Evolutionary conservation across 1,284 basidiomycete species (phyloP).

Genomic region (Cryptococcus sp.): DNA sequence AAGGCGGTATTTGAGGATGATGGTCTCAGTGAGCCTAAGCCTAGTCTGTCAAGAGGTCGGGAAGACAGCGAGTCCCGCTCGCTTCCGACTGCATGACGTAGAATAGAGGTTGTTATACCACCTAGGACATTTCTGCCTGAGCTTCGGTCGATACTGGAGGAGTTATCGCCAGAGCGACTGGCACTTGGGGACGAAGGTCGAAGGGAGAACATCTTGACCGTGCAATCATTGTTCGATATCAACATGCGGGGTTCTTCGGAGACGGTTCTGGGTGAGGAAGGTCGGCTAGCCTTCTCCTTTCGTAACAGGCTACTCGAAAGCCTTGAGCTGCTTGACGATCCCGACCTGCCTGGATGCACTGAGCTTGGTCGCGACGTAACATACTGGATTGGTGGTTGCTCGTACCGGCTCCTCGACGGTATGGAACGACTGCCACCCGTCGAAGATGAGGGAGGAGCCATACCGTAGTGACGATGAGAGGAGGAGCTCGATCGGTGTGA

Average conservation of each 20-base stretch:
- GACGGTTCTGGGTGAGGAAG: neutral
- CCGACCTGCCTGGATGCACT: neutral
- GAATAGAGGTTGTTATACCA: neutral
- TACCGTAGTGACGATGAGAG: constrained; percentile 10
- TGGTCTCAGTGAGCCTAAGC: constrained; percentile 8
- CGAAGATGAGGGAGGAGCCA: constrained; percentile 14
- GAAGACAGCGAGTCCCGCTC: neutral
- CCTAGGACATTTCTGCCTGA: neutral
- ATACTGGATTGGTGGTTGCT: constrained; percentile 22
- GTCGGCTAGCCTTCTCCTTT: neutral
- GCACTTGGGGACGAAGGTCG: constrained; percentile 4
- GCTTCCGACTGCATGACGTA: neutral
- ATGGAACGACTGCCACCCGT: neutral
- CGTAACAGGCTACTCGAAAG: constrained; percentile 3
- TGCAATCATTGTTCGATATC: constrained; percentile 52
- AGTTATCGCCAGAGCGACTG: neutral
- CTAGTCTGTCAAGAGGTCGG: constrained; percentile 10
- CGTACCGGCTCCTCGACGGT: constrained; percentile 1
- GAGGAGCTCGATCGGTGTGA: constrained; percentile 3
- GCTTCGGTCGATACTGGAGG: neutral
- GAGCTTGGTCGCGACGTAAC: constrained; percentile 29
- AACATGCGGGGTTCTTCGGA: constrained; percentile 47
- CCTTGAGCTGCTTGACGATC: constrained; percentile 3
- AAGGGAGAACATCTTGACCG: constrained; percentile 50
- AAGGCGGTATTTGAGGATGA: constrained; percentile 3